Evolutionary conservation across 768 basidiomycete genomes (phyloP).

Genomic region (Tubosaeta sp.): DNA sequence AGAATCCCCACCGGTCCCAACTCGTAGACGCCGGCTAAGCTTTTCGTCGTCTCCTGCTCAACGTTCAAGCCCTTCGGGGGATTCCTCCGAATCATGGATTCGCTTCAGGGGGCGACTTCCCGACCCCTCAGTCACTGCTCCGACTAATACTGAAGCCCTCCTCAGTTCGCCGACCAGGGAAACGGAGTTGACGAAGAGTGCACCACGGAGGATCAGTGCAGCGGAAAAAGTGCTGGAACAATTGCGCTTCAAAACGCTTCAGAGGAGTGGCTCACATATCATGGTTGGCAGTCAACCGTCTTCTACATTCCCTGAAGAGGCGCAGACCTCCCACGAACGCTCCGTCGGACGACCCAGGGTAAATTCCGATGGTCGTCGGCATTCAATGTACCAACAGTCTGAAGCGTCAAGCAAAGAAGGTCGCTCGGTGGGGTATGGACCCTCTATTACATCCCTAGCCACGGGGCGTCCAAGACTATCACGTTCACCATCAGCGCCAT

Average conservation of each 20-base stretch:
- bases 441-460: slow-evolving; percentile 21
- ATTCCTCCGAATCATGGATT: slow-evolving; percentile 11
- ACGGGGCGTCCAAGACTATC: slow-evolving; percentile 46
- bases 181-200: slow-evolving; percentile 28
- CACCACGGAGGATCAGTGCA: slow-evolving; percentile 53
- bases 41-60: slow-evolving; percentile 22
- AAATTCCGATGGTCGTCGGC: slow-evolving; percentile 28
- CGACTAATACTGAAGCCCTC: slow-evolving; percentile 15
- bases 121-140: slow-evolving; percentile 18
- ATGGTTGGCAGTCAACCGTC: slow-evolving; percentile 14
- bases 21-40: slow-evolving; percentile 29
- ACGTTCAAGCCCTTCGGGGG: slow-evolving; percentile 2
- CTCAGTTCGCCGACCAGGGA: slow-evolving; percentile 29
- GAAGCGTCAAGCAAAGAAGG: slow-evolving; percentile 20
- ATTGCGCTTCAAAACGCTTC: slow-evolving; percentile 53
- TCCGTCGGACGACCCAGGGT: slow-evolving; percentile 23
- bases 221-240: slow-evolving; percentile 70
- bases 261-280: slow-evolving; percentile 34
- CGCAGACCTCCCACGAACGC: slow-evolving; percentile 14
- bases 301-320: slow-evolving; percentile 16
- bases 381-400: slow-evolving; percentile 19
- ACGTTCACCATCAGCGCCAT: slow-evolving; percentile 56
- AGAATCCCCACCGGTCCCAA: slow-evolving; percentile 27
- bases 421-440: slow-evolving; percentile 22
- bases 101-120: slow-evolving; percentile 22